These are phyloP conservation scores for Leonotis leonurus DNA, from an alignment of 257 asterid genomes.

Conservation along the genomic window DNA sequence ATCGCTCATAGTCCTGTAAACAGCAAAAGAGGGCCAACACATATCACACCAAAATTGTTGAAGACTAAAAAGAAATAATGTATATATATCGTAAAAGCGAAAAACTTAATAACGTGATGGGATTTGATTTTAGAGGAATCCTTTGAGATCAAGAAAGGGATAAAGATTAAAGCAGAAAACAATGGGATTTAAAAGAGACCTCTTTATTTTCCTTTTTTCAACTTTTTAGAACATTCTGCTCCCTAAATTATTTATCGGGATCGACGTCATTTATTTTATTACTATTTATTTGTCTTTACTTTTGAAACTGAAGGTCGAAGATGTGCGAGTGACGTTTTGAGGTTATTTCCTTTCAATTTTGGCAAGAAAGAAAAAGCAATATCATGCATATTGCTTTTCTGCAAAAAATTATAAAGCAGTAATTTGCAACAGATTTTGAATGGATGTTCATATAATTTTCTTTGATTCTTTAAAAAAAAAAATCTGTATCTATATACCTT, in stretches of 20 bases:
- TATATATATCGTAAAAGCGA: conserved; percentile 19
- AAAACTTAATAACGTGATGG: background rate
- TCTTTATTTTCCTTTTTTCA: conserved; percentile 10
- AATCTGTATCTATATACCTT: no score
- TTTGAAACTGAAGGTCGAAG: conserved; percentile 13
- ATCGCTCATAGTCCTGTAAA: conserved; percentile 4
- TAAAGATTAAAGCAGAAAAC: conserved; percentile 17
- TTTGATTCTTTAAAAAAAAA: no score
- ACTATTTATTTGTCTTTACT: conserved; percentile 15
- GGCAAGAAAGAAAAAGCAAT: background rate
- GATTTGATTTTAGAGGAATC: conserved; percentile 17
- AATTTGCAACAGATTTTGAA: background rate
- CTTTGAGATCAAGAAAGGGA: conserved; percentile 34
- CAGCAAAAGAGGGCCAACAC: background rate
- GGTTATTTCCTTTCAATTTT: background rate
- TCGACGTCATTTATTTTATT: background rate
- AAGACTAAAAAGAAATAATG: background rate
- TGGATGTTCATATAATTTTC: no score
- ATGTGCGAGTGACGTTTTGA: conserved; percentile 10
- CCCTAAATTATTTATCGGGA: conserved; percentile 7
- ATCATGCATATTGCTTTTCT: background rate
- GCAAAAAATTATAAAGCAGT: background rate
- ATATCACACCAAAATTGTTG: background rate
- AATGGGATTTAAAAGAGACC: conserved; percentile 15
- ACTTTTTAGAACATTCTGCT: conserved; percentile 29